These are phyloP conservation scores for Deinandra increscens DNA, from an alignment of 129 eudicot species.

Conservation along the genomic window DNA sequence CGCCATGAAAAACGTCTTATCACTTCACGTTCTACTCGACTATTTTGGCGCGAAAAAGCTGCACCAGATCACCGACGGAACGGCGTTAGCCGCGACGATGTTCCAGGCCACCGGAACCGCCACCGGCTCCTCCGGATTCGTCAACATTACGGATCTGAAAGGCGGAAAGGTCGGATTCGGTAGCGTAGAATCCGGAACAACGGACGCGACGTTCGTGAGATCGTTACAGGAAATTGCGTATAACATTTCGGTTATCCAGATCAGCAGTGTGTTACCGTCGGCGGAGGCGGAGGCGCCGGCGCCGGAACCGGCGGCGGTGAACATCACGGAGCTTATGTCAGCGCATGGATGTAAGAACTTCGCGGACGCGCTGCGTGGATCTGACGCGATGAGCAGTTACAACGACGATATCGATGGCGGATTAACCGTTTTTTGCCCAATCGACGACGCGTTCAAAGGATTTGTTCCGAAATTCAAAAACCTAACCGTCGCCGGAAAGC, in stretches of 20 bases:
- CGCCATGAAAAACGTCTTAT: conserved; percentile 63
- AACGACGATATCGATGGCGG: conserved; percentile 59
- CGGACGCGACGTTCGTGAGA: conserved; percentile 55
- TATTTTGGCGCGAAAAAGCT: conserved; percentile 89
- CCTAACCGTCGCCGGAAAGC: conserved; percentile 56
- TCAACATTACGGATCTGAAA: conserved; percentile 84
- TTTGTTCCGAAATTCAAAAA: conserved; percentile 65
- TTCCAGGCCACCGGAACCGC: conserved; percentile 93
- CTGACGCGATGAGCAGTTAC: conserved; percentile 58
- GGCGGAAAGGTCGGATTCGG: conserved; percentile 91
- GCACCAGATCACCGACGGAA: conserved; percentile 81
- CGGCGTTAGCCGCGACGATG: conserved; percentile 84
- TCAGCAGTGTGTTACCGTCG: conserved; percentile 52
- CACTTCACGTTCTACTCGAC: conserved; percentile 81
- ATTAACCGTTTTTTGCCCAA: conserved; percentile 67
- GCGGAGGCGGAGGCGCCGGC: conserved; percentile 84
- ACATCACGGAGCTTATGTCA: conserved; percentile 64
- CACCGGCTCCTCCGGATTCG: conserved; percentile 75
- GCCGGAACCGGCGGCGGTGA: conserved; percentile 61
- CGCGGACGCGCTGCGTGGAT: conserved; percentile 63
- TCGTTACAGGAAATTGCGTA: conserved; percentile 68
- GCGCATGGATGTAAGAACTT: conserved; percentile 81
- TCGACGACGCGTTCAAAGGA: conserved; percentile 69
- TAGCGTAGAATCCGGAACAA: conserved; percentile 43
- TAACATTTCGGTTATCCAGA: conserved; percentile 78